Percentiles rank a stretch among this genome's conserved stretches.
Conservation (phyloP, 202 grass and related monocot genomes). For the Zoysia matrella region DNA sequence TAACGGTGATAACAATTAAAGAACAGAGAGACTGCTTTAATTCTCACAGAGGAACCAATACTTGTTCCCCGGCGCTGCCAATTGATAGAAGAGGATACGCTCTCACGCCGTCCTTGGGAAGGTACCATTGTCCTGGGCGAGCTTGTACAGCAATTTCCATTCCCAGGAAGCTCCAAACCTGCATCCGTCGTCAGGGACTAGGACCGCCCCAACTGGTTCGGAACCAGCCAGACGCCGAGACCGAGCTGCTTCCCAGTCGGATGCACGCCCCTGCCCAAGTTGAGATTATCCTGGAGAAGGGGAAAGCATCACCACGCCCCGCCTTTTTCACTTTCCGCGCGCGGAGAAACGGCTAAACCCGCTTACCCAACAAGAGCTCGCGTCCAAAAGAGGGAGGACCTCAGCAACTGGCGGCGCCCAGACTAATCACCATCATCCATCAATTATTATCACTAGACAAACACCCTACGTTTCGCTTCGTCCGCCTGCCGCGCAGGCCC, state of each 20-base stretch:
- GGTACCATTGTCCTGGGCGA: constrained; percentile 69
- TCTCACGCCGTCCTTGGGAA: constrained; percentile 56
- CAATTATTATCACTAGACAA: not conserved
- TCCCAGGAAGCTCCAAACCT: constrained; percentile 50
- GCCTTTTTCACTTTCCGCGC: not conserved
- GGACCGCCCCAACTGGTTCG: not conserved
- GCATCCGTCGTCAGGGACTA: not conserved
- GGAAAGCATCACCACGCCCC: not conserved
- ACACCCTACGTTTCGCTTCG: not conserved
- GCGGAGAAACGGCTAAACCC: no score
- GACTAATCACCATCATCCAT: constrained; percentile 13
- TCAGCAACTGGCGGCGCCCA: constrained; percentile 3
- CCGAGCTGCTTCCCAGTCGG: no score
- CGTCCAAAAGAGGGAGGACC: not conserved
- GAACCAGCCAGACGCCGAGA: not conserved
- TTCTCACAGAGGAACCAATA: not conserved
- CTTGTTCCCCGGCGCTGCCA: constrained; percentile 34
- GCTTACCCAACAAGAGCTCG: not conserved
- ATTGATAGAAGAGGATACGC: constrained; percentile 57
- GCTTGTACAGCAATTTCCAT: constrained; percentile 65
- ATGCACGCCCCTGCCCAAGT: no score
- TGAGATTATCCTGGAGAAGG: no score
- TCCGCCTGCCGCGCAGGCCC: constrained; percentile 30
- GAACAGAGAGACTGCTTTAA: no score
- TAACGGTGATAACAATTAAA: no score